Percentiles rank a stretch among this genome's conserved stretches.
These are phyloP conservation scores for Aurifilum marmelostoma DNA, from an alignment of 2,329 filamentous ascomycete species.

Conservation along the genomic window DNA sequence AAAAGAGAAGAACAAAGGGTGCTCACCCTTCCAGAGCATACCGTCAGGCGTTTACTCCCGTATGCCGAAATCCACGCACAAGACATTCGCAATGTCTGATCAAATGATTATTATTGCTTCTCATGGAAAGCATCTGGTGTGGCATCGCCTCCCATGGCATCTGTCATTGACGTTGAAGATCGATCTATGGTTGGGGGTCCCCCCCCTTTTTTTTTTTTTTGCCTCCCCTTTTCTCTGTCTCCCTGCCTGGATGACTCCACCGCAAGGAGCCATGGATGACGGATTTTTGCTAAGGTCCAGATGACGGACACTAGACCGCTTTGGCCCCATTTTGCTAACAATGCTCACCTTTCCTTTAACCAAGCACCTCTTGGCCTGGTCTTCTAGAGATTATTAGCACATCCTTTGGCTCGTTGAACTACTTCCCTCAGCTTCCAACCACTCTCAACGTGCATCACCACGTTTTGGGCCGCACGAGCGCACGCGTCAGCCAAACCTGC, in stretches of 20 bases:
- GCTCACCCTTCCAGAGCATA: too few species aligned
- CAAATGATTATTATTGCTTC: too few species aligned
- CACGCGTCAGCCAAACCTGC: background rate
- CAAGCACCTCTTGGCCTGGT: background rate
- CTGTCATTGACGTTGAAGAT: background rate
- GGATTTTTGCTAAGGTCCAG: background rate
- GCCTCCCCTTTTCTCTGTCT: too few species aligned
- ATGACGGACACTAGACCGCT: background rate
- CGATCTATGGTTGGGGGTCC: background rate
- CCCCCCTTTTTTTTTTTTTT: background rate
- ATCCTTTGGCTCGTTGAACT: background rate
- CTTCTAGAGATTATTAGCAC: background rate
- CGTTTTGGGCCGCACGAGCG: background rate
- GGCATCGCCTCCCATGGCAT: background rate
- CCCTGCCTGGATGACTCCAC: background rate
- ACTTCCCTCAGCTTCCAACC: background rate
- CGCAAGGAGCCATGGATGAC: background rate
- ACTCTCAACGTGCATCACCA: too few species aligned
- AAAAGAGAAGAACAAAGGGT: too few species aligned
- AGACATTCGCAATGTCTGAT: background rate
- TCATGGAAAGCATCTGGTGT: background rate
- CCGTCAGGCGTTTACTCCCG: background rate
- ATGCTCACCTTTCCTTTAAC: background rate
- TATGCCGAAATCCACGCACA: background rate
- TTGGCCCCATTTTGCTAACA: background rate